Conservation (phyloP, 2,329 filamentous ascomycete species). For the Cladosporium sp. region DNA sequence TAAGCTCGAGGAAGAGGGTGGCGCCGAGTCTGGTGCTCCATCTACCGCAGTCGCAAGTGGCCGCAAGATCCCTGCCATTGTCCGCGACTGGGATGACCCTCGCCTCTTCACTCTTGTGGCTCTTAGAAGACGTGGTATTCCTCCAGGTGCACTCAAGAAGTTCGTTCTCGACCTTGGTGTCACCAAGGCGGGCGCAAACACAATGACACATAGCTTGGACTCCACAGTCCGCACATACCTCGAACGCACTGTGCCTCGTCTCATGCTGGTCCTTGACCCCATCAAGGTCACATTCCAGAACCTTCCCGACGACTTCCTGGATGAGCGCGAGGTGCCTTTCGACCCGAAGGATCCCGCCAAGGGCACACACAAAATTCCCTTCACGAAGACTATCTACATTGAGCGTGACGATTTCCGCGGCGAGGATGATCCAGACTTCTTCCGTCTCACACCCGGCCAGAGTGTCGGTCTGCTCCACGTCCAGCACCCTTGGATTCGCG, state of each 20-base stretch:
- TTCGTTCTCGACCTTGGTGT: constrained; percentile 92
- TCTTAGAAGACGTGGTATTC: constrained; percentile 79
- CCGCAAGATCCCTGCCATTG: constrained; percentile 52
- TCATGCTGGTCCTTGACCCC: constrained; percentile 88
- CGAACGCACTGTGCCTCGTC: constrained; percentile 80
- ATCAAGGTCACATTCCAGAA: constrained; percentile 81
- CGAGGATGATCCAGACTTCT: constrained; percentile 70
- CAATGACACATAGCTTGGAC: constrained; percentile 81
- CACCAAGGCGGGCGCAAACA: constrained; percentile 76
- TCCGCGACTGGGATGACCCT: constrained; percentile 89
- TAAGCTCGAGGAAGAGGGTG: constrained; percentile 45
- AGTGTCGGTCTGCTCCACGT: constrained; percentile 72
- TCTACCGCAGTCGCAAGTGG: constrained; percentile 26
- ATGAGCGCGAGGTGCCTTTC: constrained; percentile 72
- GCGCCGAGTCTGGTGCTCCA: constrained; percentile 34
- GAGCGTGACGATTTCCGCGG: constrained; percentile 78
- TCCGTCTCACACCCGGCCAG: constrained; percentile 74
- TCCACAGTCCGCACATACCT: constrained; percentile 82
- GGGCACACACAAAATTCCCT: constrained; percentile 60
- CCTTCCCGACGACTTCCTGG: constrained; percentile 64
- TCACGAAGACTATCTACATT: constrained; percentile 82
- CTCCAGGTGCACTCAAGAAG: constrained; percentile 81
- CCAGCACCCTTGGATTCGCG: constrained; percentile 65
- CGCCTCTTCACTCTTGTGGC: constrained; percentile 84
- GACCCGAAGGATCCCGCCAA: constrained; percentile 74